These are phyloP conservation scores for Begonia fuchsioides DNA, from an alignment of 306 rosid species.

Conservation along the genomic window DNA sequence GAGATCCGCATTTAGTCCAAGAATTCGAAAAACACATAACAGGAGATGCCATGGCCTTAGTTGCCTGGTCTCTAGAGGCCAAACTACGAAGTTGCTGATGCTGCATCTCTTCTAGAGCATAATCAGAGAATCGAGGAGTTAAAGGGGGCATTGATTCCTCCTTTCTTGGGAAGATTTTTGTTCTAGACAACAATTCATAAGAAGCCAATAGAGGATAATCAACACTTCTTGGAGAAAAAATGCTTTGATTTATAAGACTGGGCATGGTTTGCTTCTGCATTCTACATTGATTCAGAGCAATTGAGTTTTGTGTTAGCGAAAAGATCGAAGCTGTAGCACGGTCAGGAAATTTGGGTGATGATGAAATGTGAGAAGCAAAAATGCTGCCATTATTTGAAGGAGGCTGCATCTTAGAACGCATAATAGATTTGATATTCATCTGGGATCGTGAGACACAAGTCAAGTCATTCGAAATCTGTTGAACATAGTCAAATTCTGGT, in stretches of 20 bases:
- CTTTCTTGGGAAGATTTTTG: conserved; percentile 60
- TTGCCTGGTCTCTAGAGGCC: too few species aligned
- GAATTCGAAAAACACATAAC: too few species aligned
- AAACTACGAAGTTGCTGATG: conserved; percentile 3
- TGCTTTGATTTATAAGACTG: conserved; percentile 53
- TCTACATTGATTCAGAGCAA: conserved; percentile 51
- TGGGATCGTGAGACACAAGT: conserved; percentile 41
- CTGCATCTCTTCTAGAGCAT: conserved; percentile 41
- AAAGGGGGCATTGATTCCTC: conserved; percentile 57
- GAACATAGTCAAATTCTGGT: conserved; percentile 47
- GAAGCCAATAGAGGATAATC: conserved; percentile 44
- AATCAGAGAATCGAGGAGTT: conserved; percentile 35
- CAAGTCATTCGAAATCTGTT: conserved; percentile 29
- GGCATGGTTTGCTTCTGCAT: conserved; percentile 41
- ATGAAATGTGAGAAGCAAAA: conserved; percentile 48
- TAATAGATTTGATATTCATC: conserved; percentile 22
- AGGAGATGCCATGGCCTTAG: conserved; percentile 5
- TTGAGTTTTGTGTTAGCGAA: conserved; percentile 65
- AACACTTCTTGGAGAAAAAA: conserved; percentile 38
- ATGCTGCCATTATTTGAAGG: conserved; percentile 64
- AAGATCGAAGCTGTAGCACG: conserved; percentile 35
- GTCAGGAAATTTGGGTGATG: conserved; percentile 62
- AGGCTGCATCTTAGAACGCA: conserved; percentile 44
- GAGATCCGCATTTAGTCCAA: too few species aligned
- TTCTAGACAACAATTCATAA: conserved; percentile 47